phyloP scores from a whole-genome alignment of 768 basidiomycete species.

The Suillus placidus region DNA sequence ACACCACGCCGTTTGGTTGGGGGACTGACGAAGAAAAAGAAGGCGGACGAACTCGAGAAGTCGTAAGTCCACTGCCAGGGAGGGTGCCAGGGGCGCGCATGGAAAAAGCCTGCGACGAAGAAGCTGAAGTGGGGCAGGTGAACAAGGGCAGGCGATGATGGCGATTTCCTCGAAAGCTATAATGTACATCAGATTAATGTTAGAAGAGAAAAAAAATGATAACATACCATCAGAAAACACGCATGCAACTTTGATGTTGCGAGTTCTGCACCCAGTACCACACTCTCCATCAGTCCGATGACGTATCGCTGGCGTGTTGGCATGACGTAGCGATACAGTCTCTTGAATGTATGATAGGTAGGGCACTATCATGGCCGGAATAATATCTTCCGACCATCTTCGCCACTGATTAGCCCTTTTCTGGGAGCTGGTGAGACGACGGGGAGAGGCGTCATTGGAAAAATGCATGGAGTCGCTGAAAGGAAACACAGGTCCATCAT shows the following conservation, averaged over 20 bases:
- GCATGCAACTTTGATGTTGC: constrained; percentile 4
- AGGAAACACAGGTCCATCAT: background rate
- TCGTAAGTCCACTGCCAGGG: constrained; percentile 35
- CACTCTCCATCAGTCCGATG: background rate
- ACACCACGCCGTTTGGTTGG: constrained; percentile 32
- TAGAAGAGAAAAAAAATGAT: constrained; percentile 2
- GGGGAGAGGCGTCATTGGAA: background rate
- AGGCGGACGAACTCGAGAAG: constrained; percentile 31
- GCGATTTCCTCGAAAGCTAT: constrained; percentile 4
- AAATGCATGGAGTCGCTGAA: background rate
- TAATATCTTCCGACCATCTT: background rate
- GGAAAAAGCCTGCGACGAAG: constrained; percentile 28
- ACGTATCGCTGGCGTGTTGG: background rate
- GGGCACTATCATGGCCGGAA: background rate
- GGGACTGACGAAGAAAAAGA: constrained; percentile 30
- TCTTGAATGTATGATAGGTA: constrained; percentile 7
- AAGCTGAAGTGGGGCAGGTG: constrained; percentile 25
- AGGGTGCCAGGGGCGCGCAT: constrained; percentile 31
- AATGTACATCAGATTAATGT: background rate
- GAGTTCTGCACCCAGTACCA: background rate
- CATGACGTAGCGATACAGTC: background rate
- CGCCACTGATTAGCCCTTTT: constrained; percentile 7
- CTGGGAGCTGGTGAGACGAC: background rate
- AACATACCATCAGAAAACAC: constrained; percentile 10
- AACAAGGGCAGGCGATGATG: constrained; percentile 9